phyloP scores from a whole-genome alignment of 495 filamentous ascomycete species.

The Mytilinidion resinicola region DNA sequence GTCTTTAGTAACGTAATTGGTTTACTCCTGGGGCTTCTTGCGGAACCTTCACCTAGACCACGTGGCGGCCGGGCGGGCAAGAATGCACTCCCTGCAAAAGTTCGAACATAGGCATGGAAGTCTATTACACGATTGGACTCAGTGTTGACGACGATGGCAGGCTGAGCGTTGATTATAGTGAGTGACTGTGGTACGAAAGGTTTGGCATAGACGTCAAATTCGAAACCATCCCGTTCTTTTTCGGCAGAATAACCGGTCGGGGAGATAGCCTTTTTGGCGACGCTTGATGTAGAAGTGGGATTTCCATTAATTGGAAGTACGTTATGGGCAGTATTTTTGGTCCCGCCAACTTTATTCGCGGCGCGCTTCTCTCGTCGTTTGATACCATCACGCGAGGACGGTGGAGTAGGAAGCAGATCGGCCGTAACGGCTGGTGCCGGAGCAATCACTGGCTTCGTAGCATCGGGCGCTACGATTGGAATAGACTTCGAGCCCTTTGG shows the following conservation, averaged over 20 bases:
- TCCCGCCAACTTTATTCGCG: not conserved
- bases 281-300: not conserved
- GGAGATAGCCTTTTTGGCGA: not conserved
- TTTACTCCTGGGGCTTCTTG: not conserved
- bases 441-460: not conserved
- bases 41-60: not conserved
- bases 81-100: conserved; percentile 21
- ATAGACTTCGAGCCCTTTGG: not conserved
- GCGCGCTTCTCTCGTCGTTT: too few relatives aligned
- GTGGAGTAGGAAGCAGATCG: not conserved
- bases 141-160: conserved; percentile 8
- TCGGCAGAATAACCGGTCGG: not conserved
- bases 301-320: too few relatives aligned
- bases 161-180: conserved; percentile 27
- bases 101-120: conserved; percentile 11
- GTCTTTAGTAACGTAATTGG: not conserved
- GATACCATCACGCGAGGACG: not conserved
- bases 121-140: conserved; percentile 7
- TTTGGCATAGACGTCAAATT: conserved; percentile 35
- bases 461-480: not conserved
- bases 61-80: not conserved
- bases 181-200: conserved; percentile 34
- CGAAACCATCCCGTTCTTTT: not conserved
- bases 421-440: not conserved
- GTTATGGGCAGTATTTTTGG: not conserved